Percentiles rank a stretch among this genome's conserved stretches.
Evolutionary conservation across 2,329 filamentous ascomycete genomes (phyloP).

Genomic region (Xylaria hypoxylon): DNA sequence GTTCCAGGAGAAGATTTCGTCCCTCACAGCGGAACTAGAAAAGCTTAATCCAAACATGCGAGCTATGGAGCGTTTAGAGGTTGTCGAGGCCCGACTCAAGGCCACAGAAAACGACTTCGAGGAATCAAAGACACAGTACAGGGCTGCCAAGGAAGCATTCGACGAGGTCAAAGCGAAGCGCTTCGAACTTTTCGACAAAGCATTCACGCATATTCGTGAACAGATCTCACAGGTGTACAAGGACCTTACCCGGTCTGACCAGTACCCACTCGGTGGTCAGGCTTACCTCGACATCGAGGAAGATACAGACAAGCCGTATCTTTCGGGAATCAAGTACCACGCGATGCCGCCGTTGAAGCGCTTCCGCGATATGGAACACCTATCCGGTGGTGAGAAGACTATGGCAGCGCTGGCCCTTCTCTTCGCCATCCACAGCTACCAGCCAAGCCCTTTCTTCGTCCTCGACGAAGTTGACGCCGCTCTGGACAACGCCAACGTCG

Average conservation of each 20-base stretch:
- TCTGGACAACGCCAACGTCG: slow-evolving; percentile 97
- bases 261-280: slow-evolving; percentile 92
- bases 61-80: slow-evolving; percentile 89
- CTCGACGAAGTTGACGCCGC: slow-evolving; percentile 98
- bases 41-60: slow-evolving; percentile 98
- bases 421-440: slow-evolving; percentile 96
- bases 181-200: slow-evolving; percentile 92
- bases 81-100: slow-evolving; percentile 83
- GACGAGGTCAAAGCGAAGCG: slow-evolving; percentile 83
- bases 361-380: slow-evolving; percentile 98
- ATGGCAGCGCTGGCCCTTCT: slow-evolving; percentile 97
- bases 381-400: slow-evolving; percentile 97
- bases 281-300: slow-evolving; percentile 91
- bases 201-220: slow-evolving; percentile 93
- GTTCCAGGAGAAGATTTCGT: slow-evolving; percentile 80
- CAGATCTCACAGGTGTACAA: slow-evolving; percentile 96
- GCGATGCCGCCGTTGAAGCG: slow-evolving; percentile 98
- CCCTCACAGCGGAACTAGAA: slow-evolving; percentile 82
- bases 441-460: slow-evolving; percentile 96
- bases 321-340: slow-evolving; percentile 96
- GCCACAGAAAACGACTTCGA: slow-evolving; percentile 91
- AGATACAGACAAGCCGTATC: slow-evolving; percentile 95
- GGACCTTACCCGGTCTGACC: slow-evolving; percentile 88
- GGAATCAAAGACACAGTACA: slow-evolving; percentile 79
- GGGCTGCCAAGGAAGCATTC: slow-evolving; percentile 83